Evolutionary conservation across 1,284 basidiomycete genomes (phyloP), one percentile per base, ranked within the genome.

Genomic region (Cryptococcus wingfieldii): DNA sequence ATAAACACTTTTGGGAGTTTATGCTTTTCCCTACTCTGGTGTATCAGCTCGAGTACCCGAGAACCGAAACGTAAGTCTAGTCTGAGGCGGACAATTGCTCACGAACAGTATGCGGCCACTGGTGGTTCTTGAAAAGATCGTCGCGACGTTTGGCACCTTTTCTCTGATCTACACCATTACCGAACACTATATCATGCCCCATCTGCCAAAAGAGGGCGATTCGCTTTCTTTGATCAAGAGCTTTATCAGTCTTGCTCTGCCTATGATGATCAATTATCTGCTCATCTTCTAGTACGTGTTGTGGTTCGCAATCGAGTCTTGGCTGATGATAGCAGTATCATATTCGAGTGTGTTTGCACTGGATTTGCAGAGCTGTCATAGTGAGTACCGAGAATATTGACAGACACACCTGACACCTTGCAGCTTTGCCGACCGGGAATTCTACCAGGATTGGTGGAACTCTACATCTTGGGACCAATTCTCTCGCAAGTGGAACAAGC

Each of bases 361-460:
- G 91, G 81, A 10, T 97, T 98, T 71, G 92, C 92, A 3, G 95
- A 98, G 75, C 78, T 94, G 34, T 89, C 90, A 9, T 87, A 85
- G 87, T 89, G 66, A 71, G 86, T 76, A 45, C 4, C 8, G 25
- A 18, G n/a, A 5, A 31, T 23, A 10, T n/a, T 25, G 14, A 31
- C 31, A 6, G 31, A 34, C 31, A 5, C 2, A 34, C 31, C 31
- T 34, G 10, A 34, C 31, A 34, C 5, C 31, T 10, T 34, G 31
- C 60, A 88, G 88, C 71, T 98, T 98, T 71, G 92, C 92, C 27
- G 95, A 98, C 73, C 83, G 95, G 43, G 89, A 93, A 65, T 98
- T 98, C 75, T 98, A 98, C 76, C 89, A 93, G 76, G 94, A 97
- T 72, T 97, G 92, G 89, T 98, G 95, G 95, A 98, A 98, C 78